Evolutionary conservation across 1,284 basidiomycete genomes (phyloP), one percentile per base, ranked within the genome.

Genomic region (Rhizoctonia solani): DNA sequence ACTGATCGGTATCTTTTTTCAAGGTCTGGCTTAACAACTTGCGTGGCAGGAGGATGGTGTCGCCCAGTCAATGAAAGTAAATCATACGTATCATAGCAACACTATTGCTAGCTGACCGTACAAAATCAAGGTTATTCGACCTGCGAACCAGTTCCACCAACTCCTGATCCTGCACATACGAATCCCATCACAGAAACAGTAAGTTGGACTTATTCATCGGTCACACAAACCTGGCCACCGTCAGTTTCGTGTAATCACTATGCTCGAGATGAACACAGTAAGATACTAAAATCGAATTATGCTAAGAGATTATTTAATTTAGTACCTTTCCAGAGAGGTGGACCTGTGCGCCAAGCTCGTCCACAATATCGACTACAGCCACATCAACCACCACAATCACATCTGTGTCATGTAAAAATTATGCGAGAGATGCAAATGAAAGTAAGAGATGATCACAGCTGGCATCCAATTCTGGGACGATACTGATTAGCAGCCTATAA

Each of bases 241-340:
- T 19, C 50, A 2, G 50, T 65, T 21, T 65, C 61, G 21, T 54
- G 61, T 19, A 65, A 65, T 9, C 53, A 65, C 23, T 39, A 53
- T 11, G 61, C 27, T 4, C 21, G 61, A 44, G 61, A 65, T 44
- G 61, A 65, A 23, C 37, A 53, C 8, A 34, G 54, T 27, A 54
- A 50, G 53, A 54, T 44, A 50, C 13, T 21, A 21, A 13, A 25
- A 14, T 41, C 34, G 5, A n/a, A 32, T 5, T 4, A 16, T 14
- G 23, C 50, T 65, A 14, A 65, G n/a, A 39, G 37, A 39, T 8
- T 16, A 8, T 39, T 16, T 39, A 39, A 8, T 39, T 39, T 8
- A 39, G 9, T 34, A 11, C 13, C n/a, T 32, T 30, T 21, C 21
- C 21, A 65, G 61, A 65, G 29, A 27, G 61, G n/a, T 65, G 61